phyloP scores from a whole-genome alignment of 208 protist species.

The Leishmania turanica region DNA sequence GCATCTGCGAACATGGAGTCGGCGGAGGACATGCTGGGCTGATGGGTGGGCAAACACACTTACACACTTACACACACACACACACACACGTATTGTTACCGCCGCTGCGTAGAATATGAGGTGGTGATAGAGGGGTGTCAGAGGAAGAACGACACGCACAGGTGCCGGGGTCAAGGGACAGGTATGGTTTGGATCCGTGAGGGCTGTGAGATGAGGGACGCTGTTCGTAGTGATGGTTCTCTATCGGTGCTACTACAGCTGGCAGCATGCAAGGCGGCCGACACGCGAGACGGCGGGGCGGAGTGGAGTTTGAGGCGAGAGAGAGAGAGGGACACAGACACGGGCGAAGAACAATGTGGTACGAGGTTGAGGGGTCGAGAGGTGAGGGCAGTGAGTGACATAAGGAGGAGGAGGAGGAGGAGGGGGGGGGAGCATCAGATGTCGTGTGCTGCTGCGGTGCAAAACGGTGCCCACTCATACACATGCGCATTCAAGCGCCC shows the following conservation, averaged over 20 bases:
- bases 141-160: neutral
- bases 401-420: no score
- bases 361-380: neutral
- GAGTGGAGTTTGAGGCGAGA: neutral
- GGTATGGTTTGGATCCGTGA: neutral
- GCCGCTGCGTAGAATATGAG: neutral
- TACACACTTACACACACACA: neutral
- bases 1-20: constrained; percentile 64
- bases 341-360: neutral
- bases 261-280: neutral
- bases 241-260: neutral
- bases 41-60: neutral
- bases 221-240: neutral
- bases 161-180: no score
- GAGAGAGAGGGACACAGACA: neutral
- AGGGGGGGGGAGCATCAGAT: neutral
- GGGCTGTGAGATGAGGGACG: neutral
- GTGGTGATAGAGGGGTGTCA: neutral
- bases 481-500: neutral
- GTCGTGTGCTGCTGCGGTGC: neutral
- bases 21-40: constrained; percentile 40
- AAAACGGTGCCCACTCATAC: neutral
- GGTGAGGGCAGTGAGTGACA: neutral
- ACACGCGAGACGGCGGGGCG: neutral
- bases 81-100: neutral